Base-by-base conservation (phyloP, 2,329 filamentous ascomycete species). In the Aspergillus eucalypticola region DNA sequence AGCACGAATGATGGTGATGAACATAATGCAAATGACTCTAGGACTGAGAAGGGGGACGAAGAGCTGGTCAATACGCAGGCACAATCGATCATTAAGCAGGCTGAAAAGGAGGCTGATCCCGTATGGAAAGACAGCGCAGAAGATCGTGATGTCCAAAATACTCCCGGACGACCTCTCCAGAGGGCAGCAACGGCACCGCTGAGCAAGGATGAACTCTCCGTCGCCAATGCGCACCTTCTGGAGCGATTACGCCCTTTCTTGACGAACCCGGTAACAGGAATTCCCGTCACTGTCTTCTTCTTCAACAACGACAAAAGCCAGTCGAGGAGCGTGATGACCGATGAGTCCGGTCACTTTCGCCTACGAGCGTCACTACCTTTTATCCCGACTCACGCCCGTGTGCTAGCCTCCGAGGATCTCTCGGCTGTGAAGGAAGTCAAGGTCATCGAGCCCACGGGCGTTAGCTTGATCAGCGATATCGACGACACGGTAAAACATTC, bases 401-500 rank as follows among this genome's bases (percentile, higher is more conserved):
- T 99, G 1, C 79, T 99, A 17, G 94, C 92, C 5, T 93, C 90
- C 11, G 92, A 97, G 70, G 85, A 88, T 60, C 81, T 99, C 3
- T 96, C 93, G 15, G 88, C 88, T 0, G 91, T 89, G 1, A 90
- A 95, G 64, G 84, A 90, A 58, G 84, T 99, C 48, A 83, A 86
- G 42, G 81, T 98, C 54, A 92, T 90, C 3, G 89, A 94, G 60
- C 86, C 90, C 0, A 82, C 81, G 21, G 95, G 95, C 42, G 85
- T 99, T 63, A 98, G 93, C 74, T 72, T 99, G 60, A 98, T 99
- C 73, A 98, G 92, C 73, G 95, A 99, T 73, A 95, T 99, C 64
- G 95, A 99, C 71, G 95, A 99, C 75, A 99, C 95, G 0, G 89
- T 99, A 72, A 99, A 99, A 75, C 90, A 92, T 69, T 97, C 95